Evolutionary conservation across 352 stramenopile species (phyloP).

Genomic region (Pythium chondricola): DNA sequence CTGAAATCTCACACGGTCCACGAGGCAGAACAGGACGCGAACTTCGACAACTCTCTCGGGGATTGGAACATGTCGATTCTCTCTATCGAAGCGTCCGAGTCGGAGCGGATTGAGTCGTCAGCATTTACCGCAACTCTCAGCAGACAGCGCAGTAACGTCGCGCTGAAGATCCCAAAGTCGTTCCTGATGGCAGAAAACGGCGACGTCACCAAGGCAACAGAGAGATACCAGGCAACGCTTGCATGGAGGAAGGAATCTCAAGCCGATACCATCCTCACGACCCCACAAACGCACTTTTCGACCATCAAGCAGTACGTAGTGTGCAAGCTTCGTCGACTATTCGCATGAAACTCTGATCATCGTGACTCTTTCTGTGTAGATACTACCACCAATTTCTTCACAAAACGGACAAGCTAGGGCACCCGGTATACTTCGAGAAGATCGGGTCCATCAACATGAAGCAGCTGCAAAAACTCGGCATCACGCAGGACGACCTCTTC

Average conservation of each 20-base stretch:
- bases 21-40: not conserved
- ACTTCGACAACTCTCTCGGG: slow-evolving; percentile 20
- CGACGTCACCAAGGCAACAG: slow-evolving; percentile 44
- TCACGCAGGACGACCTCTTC: slow-evolving; percentile 66
- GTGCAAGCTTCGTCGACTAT: no score
- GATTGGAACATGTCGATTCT: slow-evolving; percentile 65
- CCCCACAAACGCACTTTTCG: slow-evolving; percentile 53
- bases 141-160: slow-evolving; percentile 10
- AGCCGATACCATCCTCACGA: slow-evolving; percentile 56
- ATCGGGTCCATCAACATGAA: slow-evolving; percentile 79
- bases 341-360: no score
- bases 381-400: slow-evolving; percentile 76
- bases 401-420: slow-evolving; percentile 73
- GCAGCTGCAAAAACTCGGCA: slow-evolving; percentile 56
- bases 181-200: slow-evolving; percentile 71
- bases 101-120: slow-evolving; percentile 24
- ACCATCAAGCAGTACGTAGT: slow-evolving; percentile 69
- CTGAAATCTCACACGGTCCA: slow-evolving; percentile 29
- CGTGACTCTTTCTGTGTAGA: slow-evolving; percentile 36
- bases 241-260: slow-evolving; percentile 76
- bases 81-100: slow-evolving; percentile 49
- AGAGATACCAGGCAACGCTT: slow-evolving; percentile 56
- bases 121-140: not conserved
- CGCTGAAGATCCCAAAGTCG: slow-evolving; percentile 28
- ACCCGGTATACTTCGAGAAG: slow-evolving; percentile 81